phyloP scores from a whole-genome alignment of 2,329 filamentous ascomycete species.

The Trichoderma guizhouense region DNA sequence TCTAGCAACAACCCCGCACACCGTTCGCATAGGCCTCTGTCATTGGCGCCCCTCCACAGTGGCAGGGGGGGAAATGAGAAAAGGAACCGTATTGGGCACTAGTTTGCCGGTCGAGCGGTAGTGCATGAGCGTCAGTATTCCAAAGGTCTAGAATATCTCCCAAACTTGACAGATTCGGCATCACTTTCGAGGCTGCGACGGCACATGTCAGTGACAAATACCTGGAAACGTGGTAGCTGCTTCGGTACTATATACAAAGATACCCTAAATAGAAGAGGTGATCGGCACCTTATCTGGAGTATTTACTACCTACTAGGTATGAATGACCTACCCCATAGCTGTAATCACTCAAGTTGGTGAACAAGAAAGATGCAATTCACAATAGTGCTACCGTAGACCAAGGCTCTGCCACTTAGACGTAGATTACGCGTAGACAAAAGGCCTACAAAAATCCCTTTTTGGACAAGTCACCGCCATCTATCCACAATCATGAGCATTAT shows the following conservation, averaged over 20 bases:
- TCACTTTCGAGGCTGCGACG: neutral
- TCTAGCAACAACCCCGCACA: conserved; percentile 4
- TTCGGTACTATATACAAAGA: neutral
- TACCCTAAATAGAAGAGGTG: neutral
- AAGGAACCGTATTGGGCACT: neutral
- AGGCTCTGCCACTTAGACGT: neutral
- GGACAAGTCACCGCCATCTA: neutral
- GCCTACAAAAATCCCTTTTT: neutral
- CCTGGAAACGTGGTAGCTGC: neutral
- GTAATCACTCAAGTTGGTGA: neutral
- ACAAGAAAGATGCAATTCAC: neutral
- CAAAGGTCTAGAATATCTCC: conserved; percentile 1
- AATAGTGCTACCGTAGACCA: neutral
- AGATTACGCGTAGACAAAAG: neutral
- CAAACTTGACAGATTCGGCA: neutral
- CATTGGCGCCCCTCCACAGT: conserved; percentile 5
- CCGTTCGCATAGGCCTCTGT: neutral
- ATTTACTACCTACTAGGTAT: too few species aligned
- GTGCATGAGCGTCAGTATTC: neutral
- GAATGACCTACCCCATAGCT: neutral
- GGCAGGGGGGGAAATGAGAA: conserved; percentile 4
- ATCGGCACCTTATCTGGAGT: neutral
- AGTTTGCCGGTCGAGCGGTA: neutral
- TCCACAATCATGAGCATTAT: neutral
- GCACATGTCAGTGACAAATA: neutral